Percentiles rank a stretch among this genome's conserved stretches.
Evolutionary conservation across 306 rosid species (phyloP).

Genomic region (Cucumis hystrix): DNA sequence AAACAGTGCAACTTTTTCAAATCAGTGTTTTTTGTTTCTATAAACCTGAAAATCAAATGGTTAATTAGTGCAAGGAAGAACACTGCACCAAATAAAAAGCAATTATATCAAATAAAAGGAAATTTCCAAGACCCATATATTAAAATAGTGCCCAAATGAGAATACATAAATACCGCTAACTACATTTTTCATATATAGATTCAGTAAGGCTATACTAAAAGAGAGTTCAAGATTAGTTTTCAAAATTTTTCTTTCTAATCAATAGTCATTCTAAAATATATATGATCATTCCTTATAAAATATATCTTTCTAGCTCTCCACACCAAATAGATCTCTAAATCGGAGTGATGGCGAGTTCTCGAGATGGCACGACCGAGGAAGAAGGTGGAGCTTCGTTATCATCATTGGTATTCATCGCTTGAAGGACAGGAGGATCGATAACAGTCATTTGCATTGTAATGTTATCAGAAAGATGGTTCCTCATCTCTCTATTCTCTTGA

Average conservation of each 20-base stretch:
- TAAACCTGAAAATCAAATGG: neutral
- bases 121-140: neutral
- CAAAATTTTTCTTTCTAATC: neutral
- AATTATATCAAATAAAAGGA: neutral
- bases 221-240: neutral
- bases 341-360: slow-evolving; percentile 23
- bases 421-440: slow-evolving; percentile 65
- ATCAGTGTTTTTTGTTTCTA: too few species aligned
- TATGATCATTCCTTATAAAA: neutral
- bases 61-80: too few species aligned
- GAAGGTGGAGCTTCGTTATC: slow-evolving; percentile 27
- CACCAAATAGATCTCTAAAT: slow-evolving; percentile 33
- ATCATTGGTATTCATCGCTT: slow-evolving; percentile 54
- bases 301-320: neutral
- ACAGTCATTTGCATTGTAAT: slow-evolving; percentile 50
- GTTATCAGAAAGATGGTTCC: slow-evolving; percentile 57
- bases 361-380: slow-evolving; percentile 18
- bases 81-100: neutral
- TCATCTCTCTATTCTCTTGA: slow-evolving; percentile 94
- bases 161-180: neutral
- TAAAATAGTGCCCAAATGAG: neutral
- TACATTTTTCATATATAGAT: neutral
- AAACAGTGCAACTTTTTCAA: neutral
- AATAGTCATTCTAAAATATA: neutral
- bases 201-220: neutral